These are phyloP conservation scores for Zea luxurians DNA, from an alignment of 176 grass and related monocot genomes.

Conservation along the genomic window DNA sequence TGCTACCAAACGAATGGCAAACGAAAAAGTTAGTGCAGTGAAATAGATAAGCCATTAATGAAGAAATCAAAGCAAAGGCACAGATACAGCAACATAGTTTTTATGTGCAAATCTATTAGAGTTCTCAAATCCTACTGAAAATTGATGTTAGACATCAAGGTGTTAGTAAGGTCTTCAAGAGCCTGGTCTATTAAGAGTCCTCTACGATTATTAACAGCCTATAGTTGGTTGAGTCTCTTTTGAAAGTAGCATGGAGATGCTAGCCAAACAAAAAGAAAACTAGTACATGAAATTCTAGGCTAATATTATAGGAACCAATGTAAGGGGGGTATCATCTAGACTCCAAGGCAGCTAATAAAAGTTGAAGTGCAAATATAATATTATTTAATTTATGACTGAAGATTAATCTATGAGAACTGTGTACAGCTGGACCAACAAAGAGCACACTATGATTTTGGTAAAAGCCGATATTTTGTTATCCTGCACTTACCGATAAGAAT, in stretches of 20 bases:
- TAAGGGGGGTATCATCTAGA: not conserved
- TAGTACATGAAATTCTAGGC: not conserved
- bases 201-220: constrained; percentile 32
- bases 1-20: constrained; percentile 43
- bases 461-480: not conserved
- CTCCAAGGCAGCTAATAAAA: not conserved
- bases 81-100: too few relatives aligned
- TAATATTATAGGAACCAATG: not conserved
- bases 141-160: constrained; percentile 48
- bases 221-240: constrained; percentile 62
- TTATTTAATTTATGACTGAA: not conserved
- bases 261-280: constrained; percentile 24
- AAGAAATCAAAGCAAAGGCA: not conserved
- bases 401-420: not conserved
- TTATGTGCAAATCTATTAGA: constrained; percentile 2
- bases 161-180: constrained; percentile 54
- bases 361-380: not conserved
- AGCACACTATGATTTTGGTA: not conserved
- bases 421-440: not conserved
- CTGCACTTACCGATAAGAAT: constrained; percentile 69
- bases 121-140: not conserved
- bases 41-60: not conserved
- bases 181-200: constrained; percentile 38
- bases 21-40: constrained; percentile 2
- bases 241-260: constrained; percentile 57